Conservation (phyloP, 805 yeast genomes). For the Candida takata region DNA sequence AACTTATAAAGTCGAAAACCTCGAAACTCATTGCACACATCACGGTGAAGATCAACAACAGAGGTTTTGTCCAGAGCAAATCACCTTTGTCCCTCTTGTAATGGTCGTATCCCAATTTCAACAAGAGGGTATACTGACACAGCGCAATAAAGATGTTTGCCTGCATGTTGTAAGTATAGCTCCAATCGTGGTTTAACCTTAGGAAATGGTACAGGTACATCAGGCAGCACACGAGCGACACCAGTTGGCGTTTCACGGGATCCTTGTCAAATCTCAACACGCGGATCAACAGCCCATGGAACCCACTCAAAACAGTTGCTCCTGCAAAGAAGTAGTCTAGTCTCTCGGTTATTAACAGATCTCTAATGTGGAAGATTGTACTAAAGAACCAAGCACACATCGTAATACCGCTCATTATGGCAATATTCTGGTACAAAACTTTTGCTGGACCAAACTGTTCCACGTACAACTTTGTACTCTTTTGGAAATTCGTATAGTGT, state of each 20-base stretch:
- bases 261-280: slow-evolving; percentile 49
- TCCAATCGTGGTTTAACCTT: slow-evolving; percentile 68
- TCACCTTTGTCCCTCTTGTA: slow-evolving; percentile 15
- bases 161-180: slow-evolving; percentile 89
- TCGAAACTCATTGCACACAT: slow-evolving; percentile 81
- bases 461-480: slow-evolving; percentile 19
- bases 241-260: slow-evolving; percentile 28
- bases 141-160: slow-evolving; percentile 79
- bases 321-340: slow-evolving; percentile 93
- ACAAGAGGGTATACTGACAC: slow-evolving; percentile 50
- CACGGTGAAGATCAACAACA: slow-evolving; percentile 44
- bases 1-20: slow-evolving; percentile 79
- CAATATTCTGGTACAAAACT: slow-evolving; percentile 27
- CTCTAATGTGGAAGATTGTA: slow-evolving; percentile 83
- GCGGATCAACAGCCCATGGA: slow-evolving; percentile 60
- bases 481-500: slow-evolving; percentile 43
- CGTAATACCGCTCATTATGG: slow-evolving; percentile 54
- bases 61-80: slow-evolving; percentile 37
- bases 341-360: slow-evolving; percentile 69
- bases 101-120: slow-evolving; percentile 27
- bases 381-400: slow-evolving; percentile 87
- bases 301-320: slow-evolving; percentile 73
- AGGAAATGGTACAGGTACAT: slow-evolving; percentile 60
- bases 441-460: slow-evolving; percentile 5
- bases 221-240: slow-evolving; percentile 35